Conservation (phyloP, 768 basidiomycete species). For the Pleurotus platypus region DNA sequence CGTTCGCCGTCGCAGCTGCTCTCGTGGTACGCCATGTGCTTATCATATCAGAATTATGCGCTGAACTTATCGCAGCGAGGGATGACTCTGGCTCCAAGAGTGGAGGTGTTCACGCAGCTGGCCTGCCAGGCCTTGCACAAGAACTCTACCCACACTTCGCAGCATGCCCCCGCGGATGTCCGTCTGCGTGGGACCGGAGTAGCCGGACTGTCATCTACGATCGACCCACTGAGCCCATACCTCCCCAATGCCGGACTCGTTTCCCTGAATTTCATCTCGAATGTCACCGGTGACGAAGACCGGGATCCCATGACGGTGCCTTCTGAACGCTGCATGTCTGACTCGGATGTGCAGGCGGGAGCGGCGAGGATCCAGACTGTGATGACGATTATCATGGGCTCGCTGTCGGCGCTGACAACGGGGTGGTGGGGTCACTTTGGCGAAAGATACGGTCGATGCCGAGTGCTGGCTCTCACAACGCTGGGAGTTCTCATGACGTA, state of each 20-base stretch:
- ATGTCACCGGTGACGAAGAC: constrained; percentile 21
- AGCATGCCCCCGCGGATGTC: constrained; percentile 2
- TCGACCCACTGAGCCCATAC: constrained; percentile 11
- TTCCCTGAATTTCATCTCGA: constrained; percentile 7
- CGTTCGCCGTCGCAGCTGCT: constrained; percentile 65
- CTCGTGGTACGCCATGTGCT: constrained; percentile 52
- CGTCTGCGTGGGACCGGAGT: constrained; percentile 20
- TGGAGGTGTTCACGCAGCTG: constrained; percentile 77
- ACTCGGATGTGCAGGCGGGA: constrained; percentile 63
- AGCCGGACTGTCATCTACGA: constrained; percentile 21
- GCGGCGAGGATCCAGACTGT: constrained; percentile 71
- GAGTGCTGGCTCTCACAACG: constrained; percentile 68
- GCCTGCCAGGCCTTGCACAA: constrained; percentile 60
- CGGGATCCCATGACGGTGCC: constrained; percentile 35
- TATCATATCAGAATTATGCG: not conserved
- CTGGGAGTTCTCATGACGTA: constrained; percentile 50
- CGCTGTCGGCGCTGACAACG: constrained; percentile 79
- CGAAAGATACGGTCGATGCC: constrained; percentile 75
- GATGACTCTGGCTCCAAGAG: constrained; percentile 78
- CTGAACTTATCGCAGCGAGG: constrained; percentile 54
- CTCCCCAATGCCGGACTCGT: constrained; percentile 7
- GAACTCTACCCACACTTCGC: constrained; percentile 35
- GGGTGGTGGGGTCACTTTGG: constrained; percentile 89
- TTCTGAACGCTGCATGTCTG: constrained; percentile 30
- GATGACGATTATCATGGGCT: constrained; percentile 77